Conservation (phyloP, 2,329 filamentous ascomycete genomes). For the Exophiala dermatitidis region DNA sequence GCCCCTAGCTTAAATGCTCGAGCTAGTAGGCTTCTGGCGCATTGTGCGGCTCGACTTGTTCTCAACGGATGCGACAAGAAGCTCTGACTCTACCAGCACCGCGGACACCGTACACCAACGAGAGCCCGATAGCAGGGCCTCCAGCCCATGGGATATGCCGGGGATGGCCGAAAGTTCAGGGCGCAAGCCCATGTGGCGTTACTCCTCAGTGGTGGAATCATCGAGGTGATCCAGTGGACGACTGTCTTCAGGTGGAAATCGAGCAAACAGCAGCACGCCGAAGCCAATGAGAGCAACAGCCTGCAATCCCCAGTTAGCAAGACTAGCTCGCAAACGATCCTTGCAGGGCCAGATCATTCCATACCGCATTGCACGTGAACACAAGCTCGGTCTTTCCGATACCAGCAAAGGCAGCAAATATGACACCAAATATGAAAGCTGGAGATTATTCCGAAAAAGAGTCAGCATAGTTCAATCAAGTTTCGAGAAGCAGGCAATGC, state of each 20-base stretch:
- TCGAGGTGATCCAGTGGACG: neutral
- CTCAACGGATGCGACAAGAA: too few species aligned
- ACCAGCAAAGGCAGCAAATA: conserved; percentile 58
- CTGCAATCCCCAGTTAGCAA: neutral
- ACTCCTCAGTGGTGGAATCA: neutral
- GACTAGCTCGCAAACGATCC: neutral
- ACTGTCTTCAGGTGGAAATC: conserved; percentile 24
- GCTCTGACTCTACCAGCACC: too few species aligned
- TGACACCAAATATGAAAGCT: conserved; percentile 57
- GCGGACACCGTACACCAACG: too few species aligned
- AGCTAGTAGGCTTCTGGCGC: too few species aligned
- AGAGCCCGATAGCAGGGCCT: too few species aligned
- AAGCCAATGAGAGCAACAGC: conserved; percentile 25
- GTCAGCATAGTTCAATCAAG: neutral
- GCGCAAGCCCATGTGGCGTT: neutral
- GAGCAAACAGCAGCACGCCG: conserved; percentile 22
- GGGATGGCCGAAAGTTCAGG: too few species aligned
- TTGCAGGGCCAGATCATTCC: neutral
- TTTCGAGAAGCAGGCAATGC: too few species aligned
- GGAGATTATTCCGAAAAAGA: neutral
- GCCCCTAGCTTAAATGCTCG: too few species aligned
- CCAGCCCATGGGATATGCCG: too few species aligned
- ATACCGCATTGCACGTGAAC: conserved; percentile 57
- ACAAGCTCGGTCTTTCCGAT: conserved; percentile 55
- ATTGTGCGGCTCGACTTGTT: too few species aligned